phyloP scores from a whole-genome alignment of 805 yeast species.

The Lachancea meyersii region DNA sequence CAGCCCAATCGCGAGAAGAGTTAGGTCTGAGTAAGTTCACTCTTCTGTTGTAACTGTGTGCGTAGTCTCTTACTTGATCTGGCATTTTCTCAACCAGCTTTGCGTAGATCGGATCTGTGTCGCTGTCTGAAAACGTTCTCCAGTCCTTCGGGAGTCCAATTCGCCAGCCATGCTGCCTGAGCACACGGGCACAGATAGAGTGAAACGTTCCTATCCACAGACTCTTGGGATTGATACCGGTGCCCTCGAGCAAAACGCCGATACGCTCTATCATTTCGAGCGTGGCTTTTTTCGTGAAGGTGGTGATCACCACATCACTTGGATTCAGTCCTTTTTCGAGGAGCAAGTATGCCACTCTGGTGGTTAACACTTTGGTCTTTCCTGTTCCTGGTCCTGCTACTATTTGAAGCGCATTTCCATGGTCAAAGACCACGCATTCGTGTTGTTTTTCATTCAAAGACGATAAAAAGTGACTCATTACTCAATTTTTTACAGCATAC shows the following conservation, averaged over 20 bases:
- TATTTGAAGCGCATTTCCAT: slow-evolving; percentile 41
- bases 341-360: slow-evolving; percentile 70
- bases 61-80: slow-evolving; percentile 31
- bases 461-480: slow-evolving; percentile 5
- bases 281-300: slow-evolving; percentile 92
- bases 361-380: slow-evolving; percentile 76
- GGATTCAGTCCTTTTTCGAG: slow-evolving; percentile 49
- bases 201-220: slow-evolving; percentile 87
- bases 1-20: slow-evolving; percentile 31
- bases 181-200: slow-evolving; percentile 60
- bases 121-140: slow-evolving; percentile 61
- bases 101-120: slow-evolving; percentile 35
- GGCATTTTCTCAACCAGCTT: slow-evolving; percentile 35
- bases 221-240: slow-evolving; percentile 33
- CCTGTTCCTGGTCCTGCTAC: slow-evolving; percentile 68
- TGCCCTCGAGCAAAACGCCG: slow-evolving; percentile 28
- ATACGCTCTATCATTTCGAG: slow-evolving; percentile 72
- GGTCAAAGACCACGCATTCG: slow-evolving; percentile 40
- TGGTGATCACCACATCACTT: slow-evolving; percentile 66
- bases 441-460: slow-evolving; percentile 39
- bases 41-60: slow-evolving; percentile 21
- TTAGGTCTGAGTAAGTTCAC: slow-evolving; percentile 24
- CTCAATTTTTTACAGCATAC: neutral
- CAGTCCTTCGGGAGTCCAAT: slow-evolving; percentile 42
- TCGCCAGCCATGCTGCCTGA: slow-evolving; percentile 47